Base-by-base conservation (phyloP, 2,329 filamentous ascomycete species). In the Ophiostoma himal-ulmi region DNA sequence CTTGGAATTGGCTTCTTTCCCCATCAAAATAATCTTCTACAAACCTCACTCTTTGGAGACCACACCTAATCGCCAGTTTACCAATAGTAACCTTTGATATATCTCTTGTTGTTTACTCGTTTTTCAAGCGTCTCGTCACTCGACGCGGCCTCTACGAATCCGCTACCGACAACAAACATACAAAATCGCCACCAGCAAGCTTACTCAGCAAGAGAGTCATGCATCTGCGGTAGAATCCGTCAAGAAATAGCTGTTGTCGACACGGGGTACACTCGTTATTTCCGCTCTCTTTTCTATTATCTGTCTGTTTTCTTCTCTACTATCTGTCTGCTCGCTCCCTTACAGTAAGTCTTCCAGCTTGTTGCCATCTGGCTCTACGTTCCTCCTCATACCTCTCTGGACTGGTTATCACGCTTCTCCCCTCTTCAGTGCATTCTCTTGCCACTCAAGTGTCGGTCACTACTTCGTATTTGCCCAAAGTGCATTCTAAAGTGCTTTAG, bases 401-500 rank as follows among this genome's bases (percentile, higher is more conserved):
- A n/a, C 17, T 17, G n/a, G 44, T 17, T 48, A n/a, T 8, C 44
- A 48, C 17, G 26, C 26, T 1, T 13, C n/a, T 57, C 52, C 13
- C n/a, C 52, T n/a, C 8, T 57, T 22, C n/a, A 13, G 52, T 57
- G 52, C 52, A 57, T 57, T 26, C 52, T 10, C 52, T 22, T 57
- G 52, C 20, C 17, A 20, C 44, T 48, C 5, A 5, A 48, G 20
- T n/a, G 44, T 48, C 44, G 44, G 44, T 48, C 44, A 20, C 52
- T 26, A 30, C 30, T 30, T 30, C 3, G 30, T 30, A 22, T 57
- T 30, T 57, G 52, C n/a, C 52, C 52, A 57, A 57, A 57, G 52
- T 57, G 52, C 52, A 26, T 57, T 57, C 52, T 57, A 57, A 57
- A 57, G 52, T 57, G 52, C 22, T 11, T 57, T 57, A 17, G n/a